These are phyloP conservation scores for Magnaporthiopsis rhizophila DNA, from an alignment of 2,329 filamentous ascomycete species.

Conservation along the genomic window DNA sequence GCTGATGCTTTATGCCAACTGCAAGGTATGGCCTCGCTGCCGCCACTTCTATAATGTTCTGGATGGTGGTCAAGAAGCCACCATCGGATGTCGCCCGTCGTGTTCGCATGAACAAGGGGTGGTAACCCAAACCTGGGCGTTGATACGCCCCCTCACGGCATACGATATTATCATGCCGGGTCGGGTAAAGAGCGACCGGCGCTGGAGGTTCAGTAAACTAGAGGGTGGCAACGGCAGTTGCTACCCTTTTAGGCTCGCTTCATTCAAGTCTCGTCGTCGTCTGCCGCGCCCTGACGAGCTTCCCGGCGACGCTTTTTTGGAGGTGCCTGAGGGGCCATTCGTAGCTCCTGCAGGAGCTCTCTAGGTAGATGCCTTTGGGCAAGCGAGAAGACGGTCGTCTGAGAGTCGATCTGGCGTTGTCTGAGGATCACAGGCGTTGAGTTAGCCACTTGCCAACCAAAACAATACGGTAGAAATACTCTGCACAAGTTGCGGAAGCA, in stretches of 20 bases:
- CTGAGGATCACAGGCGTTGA: conserved; percentile 35
- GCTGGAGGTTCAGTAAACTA: background rate
- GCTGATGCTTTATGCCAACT: background rate
- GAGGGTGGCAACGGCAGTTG: background rate
- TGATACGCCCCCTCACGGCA: background rate
- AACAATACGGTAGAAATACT: conserved; percentile 6
- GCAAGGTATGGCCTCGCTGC: conserved; percentile 74
- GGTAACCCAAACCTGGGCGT: conserved; percentile 39
- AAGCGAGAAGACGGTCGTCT: conserved; percentile 74
- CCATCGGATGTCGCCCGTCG: conserved; percentile 63
- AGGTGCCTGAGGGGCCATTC: conserved; percentile 54
- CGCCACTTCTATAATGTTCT: conserved; percentile 91
- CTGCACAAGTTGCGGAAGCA: background rate
- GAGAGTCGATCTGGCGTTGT: conserved; percentile 66
- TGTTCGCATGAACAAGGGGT: conserved; percentile 68
- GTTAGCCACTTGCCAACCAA: conserved; percentile 19
- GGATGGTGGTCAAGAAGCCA: conserved; percentile 88
- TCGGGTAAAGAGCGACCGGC: too few species aligned
- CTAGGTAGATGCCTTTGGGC: conserved; percentile 74
- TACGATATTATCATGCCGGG: background rate
- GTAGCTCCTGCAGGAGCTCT: conserved; percentile 75
- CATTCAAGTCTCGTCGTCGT: conserved; percentile 31
- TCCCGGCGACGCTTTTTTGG: conserved; percentile 36
- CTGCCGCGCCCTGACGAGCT: conserved; percentile 22
- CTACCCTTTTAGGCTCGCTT: conserved; percentile 6